A percentile compares a stretch with the other conserved stretches of the same genome.
phyloP scores from a whole-genome alignment of 2,329 filamentous ascomycete genomes.

The Phaeosphaeria sp. region DNA sequence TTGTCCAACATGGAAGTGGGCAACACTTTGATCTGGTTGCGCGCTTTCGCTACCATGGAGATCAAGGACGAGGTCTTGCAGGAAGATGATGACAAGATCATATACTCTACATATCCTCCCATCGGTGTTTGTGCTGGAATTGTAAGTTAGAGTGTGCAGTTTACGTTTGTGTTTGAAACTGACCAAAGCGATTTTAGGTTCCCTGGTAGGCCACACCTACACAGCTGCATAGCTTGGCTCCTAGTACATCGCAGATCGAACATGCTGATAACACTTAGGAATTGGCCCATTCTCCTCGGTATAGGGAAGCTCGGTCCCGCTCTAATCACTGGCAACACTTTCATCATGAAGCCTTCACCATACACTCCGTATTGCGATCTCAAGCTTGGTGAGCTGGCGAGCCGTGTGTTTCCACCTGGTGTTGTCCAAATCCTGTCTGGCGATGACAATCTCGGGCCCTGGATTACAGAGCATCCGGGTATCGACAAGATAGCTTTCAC shows the following conservation, averaged over 20 bases:
- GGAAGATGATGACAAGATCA: constrained; percentile 52
- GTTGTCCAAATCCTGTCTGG: constrained; percentile 67
- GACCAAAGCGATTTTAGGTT: constrained; percentile 4
- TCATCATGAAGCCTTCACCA: constrained; percentile 64
- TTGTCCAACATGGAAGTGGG: constrained; percentile 26
- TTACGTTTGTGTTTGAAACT: not conserved
- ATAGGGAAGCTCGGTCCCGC: constrained; percentile 64
- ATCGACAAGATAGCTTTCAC: constrained; percentile 71
- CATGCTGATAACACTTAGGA: constrained; percentile 26
- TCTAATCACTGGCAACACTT: constrained; percentile 62
- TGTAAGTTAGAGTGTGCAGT: constrained; percentile 1
- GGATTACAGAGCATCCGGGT: constrained; percentile 64
- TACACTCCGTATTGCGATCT: constrained; percentile 65
- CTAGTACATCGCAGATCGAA: too few species aligned
- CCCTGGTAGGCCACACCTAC: constrained; percentile 44
- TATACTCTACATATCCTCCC: constrained; percentile 52
- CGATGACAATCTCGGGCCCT: constrained; percentile 65
- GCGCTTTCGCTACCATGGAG: constrained; percentile 39
- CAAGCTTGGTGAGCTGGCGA: constrained; percentile 65
- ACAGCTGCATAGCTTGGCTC: too few species aligned
- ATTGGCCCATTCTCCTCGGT: constrained; percentile 46
- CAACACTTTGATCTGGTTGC: constrained; percentile 31
- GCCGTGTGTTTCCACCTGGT: constrained; percentile 65
- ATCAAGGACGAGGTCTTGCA: constrained; percentile 45
- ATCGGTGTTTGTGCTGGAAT: constrained; percentile 53